Conservation (phyloP, 73 alveolate species). For the Paramecium sonneborni region DNA sequence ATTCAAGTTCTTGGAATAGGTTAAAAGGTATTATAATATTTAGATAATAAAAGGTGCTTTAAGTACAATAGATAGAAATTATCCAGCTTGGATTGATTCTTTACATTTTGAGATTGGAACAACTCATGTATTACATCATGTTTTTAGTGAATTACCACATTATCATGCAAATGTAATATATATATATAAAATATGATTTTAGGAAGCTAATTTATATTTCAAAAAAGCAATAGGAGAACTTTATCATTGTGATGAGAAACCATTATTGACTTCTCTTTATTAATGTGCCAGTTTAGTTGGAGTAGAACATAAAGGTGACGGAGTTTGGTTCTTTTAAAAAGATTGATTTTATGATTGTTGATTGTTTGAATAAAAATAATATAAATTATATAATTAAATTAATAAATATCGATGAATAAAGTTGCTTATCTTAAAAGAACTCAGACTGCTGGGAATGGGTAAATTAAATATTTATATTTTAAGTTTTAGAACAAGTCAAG, state of each 20-base stretch:
- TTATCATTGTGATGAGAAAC: conserved; percentile 32
- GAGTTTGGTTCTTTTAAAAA: background rate
- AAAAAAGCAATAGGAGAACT: conserved; percentile 35
- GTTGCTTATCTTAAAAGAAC: conserved; percentile 17
- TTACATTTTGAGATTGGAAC: conserved; percentile 52
- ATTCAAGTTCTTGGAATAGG: conserved; percentile 55
- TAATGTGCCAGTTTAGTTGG: background rate
- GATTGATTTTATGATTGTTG: background rate
- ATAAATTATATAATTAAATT: background rate
- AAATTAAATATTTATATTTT: background rate
- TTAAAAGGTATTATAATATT: background rate
- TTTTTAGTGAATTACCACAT: conserved; percentile 59
- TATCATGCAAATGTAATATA: conserved; percentile 51
- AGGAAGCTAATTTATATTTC: conserved; percentile 56
- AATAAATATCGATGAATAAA: background rate
- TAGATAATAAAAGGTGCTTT: conserved; percentile 4
- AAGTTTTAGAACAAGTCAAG: background rate
- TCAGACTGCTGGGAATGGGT: conserved; percentile 45
- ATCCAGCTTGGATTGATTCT: conserved; percentile 50
- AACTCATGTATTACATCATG: conserved; percentile 60
- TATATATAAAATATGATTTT: background rate
- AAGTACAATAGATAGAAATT: conserved; percentile 64
- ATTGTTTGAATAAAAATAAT: background rate
- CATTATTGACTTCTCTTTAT: background rate
- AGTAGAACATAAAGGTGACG: conserved; percentile 30